phyloP scores from a whole-genome alignment of 2,329 filamentous ascomycete genomes.

The Moelleriella libera region DNA sequence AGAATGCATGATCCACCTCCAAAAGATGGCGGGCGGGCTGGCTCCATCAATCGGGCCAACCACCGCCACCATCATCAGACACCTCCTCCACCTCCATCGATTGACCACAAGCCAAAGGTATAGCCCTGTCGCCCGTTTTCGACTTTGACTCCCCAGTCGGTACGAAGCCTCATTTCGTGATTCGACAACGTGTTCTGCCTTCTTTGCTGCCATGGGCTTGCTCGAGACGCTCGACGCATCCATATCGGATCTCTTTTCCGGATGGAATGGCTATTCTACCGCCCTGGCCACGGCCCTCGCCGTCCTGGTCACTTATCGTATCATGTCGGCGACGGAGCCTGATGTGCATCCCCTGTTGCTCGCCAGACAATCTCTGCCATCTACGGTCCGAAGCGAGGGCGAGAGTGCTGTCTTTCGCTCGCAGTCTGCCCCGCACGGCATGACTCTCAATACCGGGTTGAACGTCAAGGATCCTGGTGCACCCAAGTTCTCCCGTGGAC shows the following conservation, averaged over 20 bases:
- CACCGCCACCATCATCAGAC: no score
- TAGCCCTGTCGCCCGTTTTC: no score
- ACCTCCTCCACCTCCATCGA: no score
- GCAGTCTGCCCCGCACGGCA: constrained; percentile 74
- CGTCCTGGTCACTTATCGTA: constrained; percentile 53
- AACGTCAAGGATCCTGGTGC: constrained; percentile 70
- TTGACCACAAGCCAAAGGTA: no score
- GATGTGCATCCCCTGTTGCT: constrained; percentile 89
- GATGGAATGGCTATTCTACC: constrained; percentile 76
- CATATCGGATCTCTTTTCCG: constrained; percentile 53
- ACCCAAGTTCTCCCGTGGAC: constrained; percentile 70
- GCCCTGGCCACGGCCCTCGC: constrained; percentile 50
- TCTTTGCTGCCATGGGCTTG: constrained; percentile 19
- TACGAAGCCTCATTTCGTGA: no score
- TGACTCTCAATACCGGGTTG: constrained; percentile 61
- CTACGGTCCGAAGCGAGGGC: constrained; percentile 66
- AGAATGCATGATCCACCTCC: no score
- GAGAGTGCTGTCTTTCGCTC: constrained; percentile 79
- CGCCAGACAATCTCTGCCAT: constrained; percentile 66
- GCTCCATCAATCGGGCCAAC: no score
- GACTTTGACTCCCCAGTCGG: no score
- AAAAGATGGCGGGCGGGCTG: no score
- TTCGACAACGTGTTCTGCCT: no score
- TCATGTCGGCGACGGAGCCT: constrained; percentile 61
- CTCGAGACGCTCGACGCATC: constrained; percentile 55